phyloP scores from a whole-genome alignment of 352 stramenopile genomes.

The Phytopythium helicoides region DNA sequence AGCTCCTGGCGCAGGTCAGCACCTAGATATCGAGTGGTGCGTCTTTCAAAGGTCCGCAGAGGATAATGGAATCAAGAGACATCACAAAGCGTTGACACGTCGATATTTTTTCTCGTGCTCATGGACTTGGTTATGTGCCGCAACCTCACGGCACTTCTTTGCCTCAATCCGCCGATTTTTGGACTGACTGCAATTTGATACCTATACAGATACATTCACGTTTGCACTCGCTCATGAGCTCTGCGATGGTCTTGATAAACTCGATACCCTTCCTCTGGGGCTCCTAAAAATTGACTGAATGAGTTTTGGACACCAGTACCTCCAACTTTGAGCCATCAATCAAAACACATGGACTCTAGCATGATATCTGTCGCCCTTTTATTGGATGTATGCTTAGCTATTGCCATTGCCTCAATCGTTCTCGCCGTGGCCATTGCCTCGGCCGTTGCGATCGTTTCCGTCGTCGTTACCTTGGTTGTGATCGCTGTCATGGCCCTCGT shows the following conservation, averaged over 20 bases:
- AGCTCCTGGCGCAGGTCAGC: constrained; percentile 74
- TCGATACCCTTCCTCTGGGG: constrained; percentile 92
- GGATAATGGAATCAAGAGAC: constrained; percentile 1
- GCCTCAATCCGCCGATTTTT: constrained; percentile 47
- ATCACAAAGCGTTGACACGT: background rate
- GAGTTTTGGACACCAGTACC: too few relatives aligned
- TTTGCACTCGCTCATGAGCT: constrained; percentile 90
- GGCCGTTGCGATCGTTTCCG: too few relatives aligned
- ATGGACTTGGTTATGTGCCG: too few relatives aligned
- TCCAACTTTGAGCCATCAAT: too few relatives aligned
- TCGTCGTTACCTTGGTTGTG: too few relatives aligned
- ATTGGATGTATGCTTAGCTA: too few relatives aligned
- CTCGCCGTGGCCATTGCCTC: too few relatives aligned
- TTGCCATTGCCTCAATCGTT: too few relatives aligned
- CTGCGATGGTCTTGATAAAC: constrained; percentile 88
- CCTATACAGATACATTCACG: constrained; percentile 2
- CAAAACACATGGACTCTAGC: too few relatives aligned
- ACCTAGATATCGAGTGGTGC: constrained; percentile 8
- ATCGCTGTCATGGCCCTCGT: too few relatives aligned
- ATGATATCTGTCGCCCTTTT: too few relatives aligned
- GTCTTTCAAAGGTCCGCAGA: background rate
- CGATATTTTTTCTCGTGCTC: background rate
- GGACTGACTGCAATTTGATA: background rate
- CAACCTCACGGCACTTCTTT: constrained; percentile 1
- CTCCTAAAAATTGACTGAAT: too few relatives aligned